A percentile compares a stretch with the other conserved stretches of the same genome.
phyloP scores from a whole-genome alignment of 768 basidiomycete species.

The Gloeopeniophorella convolvens region DNA sequence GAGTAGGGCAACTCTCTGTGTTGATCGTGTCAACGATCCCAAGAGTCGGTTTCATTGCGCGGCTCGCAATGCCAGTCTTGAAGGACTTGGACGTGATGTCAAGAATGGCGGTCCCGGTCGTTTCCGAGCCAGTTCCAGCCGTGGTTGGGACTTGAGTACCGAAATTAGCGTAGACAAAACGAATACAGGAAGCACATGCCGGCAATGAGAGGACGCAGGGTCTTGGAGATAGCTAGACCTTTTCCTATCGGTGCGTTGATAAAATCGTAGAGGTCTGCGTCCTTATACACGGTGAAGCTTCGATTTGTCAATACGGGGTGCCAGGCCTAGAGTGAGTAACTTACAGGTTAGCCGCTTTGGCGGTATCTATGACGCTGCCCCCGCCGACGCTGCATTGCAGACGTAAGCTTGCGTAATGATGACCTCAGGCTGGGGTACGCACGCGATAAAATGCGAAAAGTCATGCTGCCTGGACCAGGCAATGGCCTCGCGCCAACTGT shows the following conservation, averaged over 20 bases:
- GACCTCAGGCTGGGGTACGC: slow-evolving; percentile 25
- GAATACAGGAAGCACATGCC: slow-evolving; percentile 32
- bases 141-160: slow-evolving; percentile 52
- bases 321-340: slow-evolving; percentile 17
- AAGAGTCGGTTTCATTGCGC: slow-evolving; percentile 84
- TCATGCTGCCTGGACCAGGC: slow-evolving; percentile 80
- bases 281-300: slow-evolving; percentile 87
- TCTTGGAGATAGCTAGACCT: slow-evolving; percentile 72
- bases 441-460: slow-evolving; percentile 93
- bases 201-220: slow-evolving; percentile 79
- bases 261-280: slow-evolving; percentile 91
- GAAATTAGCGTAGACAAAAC: background rate
- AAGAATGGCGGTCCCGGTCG: slow-evolving; percentile 90
- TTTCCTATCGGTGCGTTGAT: slow-evolving; percentile 96
- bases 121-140: slow-evolving; percentile 89
- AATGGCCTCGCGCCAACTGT: slow-evolving; percentile 84
- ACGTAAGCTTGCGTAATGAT: background rate
- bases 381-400: slow-evolving; percentile 64
- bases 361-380: slow-evolving; percentile 94
- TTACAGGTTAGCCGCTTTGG: slow-evolving; percentile 89
- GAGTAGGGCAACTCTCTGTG: slow-evolving; percentile 86
- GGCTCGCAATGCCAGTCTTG: slow-evolving; percentile 94
- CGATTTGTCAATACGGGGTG: slow-evolving; percentile 4
- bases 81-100: slow-evolving; percentile 88
- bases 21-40: slow-evolving; percentile 82